Evolutionary conservation across 1,284 basidiomycete species (phyloP).

Genomic region (Stygiomarasmius scandens): DNA sequence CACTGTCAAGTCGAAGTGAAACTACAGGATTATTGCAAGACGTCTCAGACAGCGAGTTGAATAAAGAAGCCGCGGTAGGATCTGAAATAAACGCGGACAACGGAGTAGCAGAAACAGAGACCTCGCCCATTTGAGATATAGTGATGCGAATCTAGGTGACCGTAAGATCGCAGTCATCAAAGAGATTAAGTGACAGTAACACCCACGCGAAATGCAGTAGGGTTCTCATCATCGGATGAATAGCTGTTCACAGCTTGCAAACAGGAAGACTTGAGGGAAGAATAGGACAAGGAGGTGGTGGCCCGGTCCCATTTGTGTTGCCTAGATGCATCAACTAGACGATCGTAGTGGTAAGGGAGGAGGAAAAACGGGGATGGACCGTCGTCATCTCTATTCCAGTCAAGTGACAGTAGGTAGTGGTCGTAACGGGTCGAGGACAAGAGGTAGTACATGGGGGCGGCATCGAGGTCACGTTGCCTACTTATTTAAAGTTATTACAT

Average conservation of each 20-base stretch:
- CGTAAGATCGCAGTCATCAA: not conserved
- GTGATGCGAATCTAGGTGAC: slow-evolving; percentile 57
- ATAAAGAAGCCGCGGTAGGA: slow-evolving; percentile 42
- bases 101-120: slow-evolving; percentile 47
- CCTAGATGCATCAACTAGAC: slow-evolving; percentile 52
- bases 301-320: slow-evolving; percentile 52
- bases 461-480: too few relatives aligned
- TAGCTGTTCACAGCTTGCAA: slow-evolving; percentile 38
- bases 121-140: slow-evolving; percentile 45
- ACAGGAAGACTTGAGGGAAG: slow-evolving; percentile 44
- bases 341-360: slow-evolving; percentile 58
- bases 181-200: slow-evolving; percentile 2
- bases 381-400: slow-evolving; percentile 59
- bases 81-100: slow-evolving; percentile 42
- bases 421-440: slow-evolving; percentile 65
- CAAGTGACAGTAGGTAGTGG: slow-evolving; percentile 39
- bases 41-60: slow-evolving; percentile 36
- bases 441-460: slow-evolving; percentile 37
- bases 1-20: slow-evolving; percentile 52
- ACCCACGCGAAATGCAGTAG: slow-evolving; percentile 16
- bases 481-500: too few relatives aligned
- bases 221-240: slow-evolving; percentile 1
- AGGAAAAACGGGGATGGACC: slow-evolving; percentile 61
- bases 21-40: slow-evolving; percentile 22
- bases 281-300: slow-evolving; percentile 36